Conservation (phyloP, 2,329 filamentous ascomycete genomes). For the Pseudogymnoascus sp. region DNA sequence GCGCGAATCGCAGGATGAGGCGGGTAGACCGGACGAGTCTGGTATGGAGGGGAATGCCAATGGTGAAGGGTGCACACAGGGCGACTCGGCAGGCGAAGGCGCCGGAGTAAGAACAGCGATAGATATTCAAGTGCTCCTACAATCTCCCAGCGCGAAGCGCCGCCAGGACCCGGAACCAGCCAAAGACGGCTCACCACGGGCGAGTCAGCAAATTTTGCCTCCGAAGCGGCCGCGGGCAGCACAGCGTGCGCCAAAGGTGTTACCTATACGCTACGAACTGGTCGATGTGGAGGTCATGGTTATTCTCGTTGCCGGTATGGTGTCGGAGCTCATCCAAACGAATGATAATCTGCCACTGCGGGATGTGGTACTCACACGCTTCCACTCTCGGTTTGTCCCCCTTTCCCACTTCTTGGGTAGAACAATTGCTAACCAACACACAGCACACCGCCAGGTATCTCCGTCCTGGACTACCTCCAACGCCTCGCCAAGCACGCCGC, state of each 20-base stretch:
- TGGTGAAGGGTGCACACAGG: neutral
- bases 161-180: neutral
- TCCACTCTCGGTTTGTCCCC: constrained; percentile 72
- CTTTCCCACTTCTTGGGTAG: neutral
- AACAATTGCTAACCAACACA: constrained; percentile 13
- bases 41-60: neutral
- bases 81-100: neutral
- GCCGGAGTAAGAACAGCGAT: neutral
- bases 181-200: neutral
- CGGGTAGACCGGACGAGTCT: neutral
- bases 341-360: constrained; percentile 83
- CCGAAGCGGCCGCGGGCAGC: constrained; percentile 48
- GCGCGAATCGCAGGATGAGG: neutral
- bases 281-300: constrained; percentile 82
- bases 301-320: constrained; percentile 85
- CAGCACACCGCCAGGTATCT: constrained; percentile 77
- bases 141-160: neutral
- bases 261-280: constrained; percentile 70
- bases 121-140: neutral
- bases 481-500: constrained; percentile 90
- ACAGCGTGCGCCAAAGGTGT: constrained; percentile 42
- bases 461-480: constrained; percentile 86
- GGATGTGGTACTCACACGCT: constrained; percentile 80
- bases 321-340: constrained; percentile 85
- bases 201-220: constrained; percentile 11